phyloP scores from a whole-genome alignment of 78 protist species.

The Dictyostelium intermedium region DNA sequence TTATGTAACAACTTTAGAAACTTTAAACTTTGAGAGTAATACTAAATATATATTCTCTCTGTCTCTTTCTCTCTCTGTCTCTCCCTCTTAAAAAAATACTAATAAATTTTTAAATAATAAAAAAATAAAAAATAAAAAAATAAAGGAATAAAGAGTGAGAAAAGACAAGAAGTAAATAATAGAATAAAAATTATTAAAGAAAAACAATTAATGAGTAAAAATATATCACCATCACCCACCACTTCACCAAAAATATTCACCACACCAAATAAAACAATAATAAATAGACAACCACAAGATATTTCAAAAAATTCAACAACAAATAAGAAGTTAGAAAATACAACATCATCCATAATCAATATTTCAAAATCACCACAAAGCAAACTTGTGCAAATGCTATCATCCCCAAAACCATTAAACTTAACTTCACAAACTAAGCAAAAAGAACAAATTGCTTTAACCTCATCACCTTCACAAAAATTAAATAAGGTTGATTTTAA shows the following conservation, averaged over 20 bases:
- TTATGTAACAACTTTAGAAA: not conserved
- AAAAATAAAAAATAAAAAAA: too few species aligned
- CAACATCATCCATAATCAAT: not conserved
- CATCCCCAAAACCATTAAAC: not conserved
- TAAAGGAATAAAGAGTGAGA: not conserved
- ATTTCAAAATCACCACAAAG: not conserved
- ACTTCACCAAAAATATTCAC: too few species aligned
- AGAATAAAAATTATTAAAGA: not conserved
- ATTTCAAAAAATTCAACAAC: not conserved
- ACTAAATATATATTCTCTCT: not conserved
- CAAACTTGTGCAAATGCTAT: too few species aligned
- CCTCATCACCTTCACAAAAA: not conserved
- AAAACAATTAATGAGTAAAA: not conserved
- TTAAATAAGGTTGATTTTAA: not conserved
- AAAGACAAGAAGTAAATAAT: not conserved
- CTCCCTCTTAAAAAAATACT: too few species aligned
- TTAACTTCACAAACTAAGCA: not conserved
- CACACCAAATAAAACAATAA: not conserved
- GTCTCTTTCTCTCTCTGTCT: too few species aligned
- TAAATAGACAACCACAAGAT: not conserved
- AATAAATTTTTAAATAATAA: too few species aligned
- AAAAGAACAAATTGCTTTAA: not conserved
- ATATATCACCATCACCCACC: not conserved
- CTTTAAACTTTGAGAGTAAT: constrained; percentile 6
- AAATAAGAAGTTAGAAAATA: not conserved